Evolutionary conservation across 306 rosid species (phyloP).

Genomic region (Quercus cerris): DNA sequence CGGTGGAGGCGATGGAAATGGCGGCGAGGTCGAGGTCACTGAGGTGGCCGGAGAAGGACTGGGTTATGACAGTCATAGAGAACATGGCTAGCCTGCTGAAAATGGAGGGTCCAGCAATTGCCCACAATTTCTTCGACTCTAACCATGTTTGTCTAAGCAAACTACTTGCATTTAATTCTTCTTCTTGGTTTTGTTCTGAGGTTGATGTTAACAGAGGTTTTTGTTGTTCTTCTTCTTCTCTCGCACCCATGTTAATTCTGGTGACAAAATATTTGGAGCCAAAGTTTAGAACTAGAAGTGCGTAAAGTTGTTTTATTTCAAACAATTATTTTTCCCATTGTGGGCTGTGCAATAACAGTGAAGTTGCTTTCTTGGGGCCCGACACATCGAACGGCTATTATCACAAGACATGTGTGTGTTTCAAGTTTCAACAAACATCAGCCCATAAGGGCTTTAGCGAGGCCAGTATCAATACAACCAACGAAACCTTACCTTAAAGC

Average conservation of each 20-base stretch:
- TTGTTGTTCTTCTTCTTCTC: neutral
- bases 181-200: neutral
- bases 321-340: too few relatives aligned
- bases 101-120: slow-evolving; percentile 64
- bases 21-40: slow-evolving; percentile 62
- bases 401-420: too few relatives aligned
- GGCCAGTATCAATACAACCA: too few relatives aligned
- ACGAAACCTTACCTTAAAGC: too few relatives aligned
- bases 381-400: too few relatives aligned
- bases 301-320: too few relatives aligned
- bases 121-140: slow-evolving; percentile 58
- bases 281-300: too few relatives aligned
- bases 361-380: too few relatives aligned
- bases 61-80: slow-evolving; percentile 63
- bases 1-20: slow-evolving; percentile 59
- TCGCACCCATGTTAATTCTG: neutral
- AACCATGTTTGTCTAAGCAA: slow-evolving; percentile 34
- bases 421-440: too few relatives aligned
- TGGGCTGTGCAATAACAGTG: neutral
- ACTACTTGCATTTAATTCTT: neutral
- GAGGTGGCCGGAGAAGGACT: slow-evolving; percentile 72
- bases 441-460: too few relatives aligned
- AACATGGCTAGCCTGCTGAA: slow-evolving; percentile 76
- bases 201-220: too few relatives aligned
- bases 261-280: too few relatives aligned